Evolutionary conservation across 805 yeast genomes (phyloP).

Genomic region (Pichia eremophila): DNA sequence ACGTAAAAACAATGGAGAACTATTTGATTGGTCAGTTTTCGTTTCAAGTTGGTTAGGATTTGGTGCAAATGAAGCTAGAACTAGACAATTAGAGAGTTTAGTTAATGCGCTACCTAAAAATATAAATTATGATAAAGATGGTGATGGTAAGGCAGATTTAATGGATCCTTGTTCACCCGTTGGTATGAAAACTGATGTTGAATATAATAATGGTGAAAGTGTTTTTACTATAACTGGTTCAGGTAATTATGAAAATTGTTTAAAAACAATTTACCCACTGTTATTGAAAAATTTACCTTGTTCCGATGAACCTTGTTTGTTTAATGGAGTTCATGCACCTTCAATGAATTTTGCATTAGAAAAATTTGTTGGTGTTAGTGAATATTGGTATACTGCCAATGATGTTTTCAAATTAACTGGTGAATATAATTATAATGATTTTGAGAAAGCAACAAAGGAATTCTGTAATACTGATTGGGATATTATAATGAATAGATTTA

Average conservation of each 20-base stretch:
- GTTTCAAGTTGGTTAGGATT: conserved; percentile 97
- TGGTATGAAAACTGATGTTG: conserved; percentile 42
- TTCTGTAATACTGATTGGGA: conserved; percentile 78
- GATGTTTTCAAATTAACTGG: conserved; percentile 88
- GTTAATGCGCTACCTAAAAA: conserved; percentile 40
- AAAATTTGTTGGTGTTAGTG: conserved; percentile 87
- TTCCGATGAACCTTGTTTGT: conserved; percentile 78
- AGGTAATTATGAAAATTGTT: conserved; percentile 72
- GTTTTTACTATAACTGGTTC: conserved; percentile 54
- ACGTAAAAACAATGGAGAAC: conserved; percentile 59
- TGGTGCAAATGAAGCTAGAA: conserved; percentile 92
- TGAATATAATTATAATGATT: conserved; percentile 65
- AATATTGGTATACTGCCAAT: conserved; percentile 95
- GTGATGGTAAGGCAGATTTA: conserved; percentile 38
- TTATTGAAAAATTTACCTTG: conserved; percentile 76
- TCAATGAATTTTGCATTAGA: conserved; percentile 68
- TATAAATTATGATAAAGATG: conserved; percentile 33
- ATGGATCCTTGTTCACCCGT: conserved; percentile 77
- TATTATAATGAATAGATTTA: conserved; percentile 35
- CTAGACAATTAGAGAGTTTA: conserved; percentile 52
- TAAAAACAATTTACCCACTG: conserved; percentile 64
- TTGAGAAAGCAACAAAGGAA: conserved; percentile 53
- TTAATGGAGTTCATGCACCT: conserved; percentile 94
- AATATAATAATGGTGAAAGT: conserved; percentile 30
- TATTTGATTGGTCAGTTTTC: conserved; percentile 75